Evolutionary conservation across 2,329 filamentous ascomycete genomes (phyloP).

Genomic region (Nannizziopsis barbatae): DNA sequence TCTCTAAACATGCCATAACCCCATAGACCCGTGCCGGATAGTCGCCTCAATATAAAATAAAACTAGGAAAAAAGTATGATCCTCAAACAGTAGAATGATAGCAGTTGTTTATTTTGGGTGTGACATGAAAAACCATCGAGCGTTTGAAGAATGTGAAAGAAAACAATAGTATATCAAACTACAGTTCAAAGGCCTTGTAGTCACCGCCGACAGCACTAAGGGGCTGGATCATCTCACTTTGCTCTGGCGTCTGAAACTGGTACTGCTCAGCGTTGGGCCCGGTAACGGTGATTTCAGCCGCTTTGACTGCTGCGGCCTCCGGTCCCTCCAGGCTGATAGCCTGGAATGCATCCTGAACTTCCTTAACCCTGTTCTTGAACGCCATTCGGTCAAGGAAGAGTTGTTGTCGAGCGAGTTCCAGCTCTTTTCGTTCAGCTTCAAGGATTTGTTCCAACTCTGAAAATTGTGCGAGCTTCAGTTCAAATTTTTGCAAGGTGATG

Average conservation of each 20-base stretch:
- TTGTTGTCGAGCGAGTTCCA: slow-evolving; percentile 84
- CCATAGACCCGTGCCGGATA: slow-evolving; percentile 5
- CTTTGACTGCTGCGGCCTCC: slow-evolving; percentile 32
- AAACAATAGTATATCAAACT: slow-evolving; percentile 12
- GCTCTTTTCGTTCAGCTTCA: slow-evolving; percentile 80
- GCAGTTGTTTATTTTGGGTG: background rate
- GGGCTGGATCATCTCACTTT: slow-evolving; percentile 25
- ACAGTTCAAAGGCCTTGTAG: slow-evolving; percentile 35
- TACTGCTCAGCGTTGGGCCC: slow-evolving; percentile 30
- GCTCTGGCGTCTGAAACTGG: slow-evolving; percentile 31
- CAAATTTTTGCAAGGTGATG: slow-evolving; percentile 85
- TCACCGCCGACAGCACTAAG: slow-evolving; percentile 33
- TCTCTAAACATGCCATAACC: slow-evolving; percentile 6
- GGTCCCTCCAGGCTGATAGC: slow-evolving; percentile 33
- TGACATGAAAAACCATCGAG: background rate
- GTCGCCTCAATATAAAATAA: slow-evolving; percentile 5
- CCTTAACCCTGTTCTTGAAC: slow-evolving; percentile 76
- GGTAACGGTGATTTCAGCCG: slow-evolving; percentile 25
- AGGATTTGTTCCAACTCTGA: slow-evolving; percentile 89
- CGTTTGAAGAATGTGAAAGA: background rate
- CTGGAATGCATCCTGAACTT: slow-evolving; percentile 62
- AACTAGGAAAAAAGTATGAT: background rate
- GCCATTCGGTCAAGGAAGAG: slow-evolving; percentile 83
- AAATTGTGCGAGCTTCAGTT: slow-evolving; percentile 92
- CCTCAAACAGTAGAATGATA: background rate